Percentiles rank a stretch among this genome's conserved stretches.
Evolutionary conservation across 2,329 filamentous ascomycete species (phyloP).

Genomic region (Monilinia fructicola): DNA sequence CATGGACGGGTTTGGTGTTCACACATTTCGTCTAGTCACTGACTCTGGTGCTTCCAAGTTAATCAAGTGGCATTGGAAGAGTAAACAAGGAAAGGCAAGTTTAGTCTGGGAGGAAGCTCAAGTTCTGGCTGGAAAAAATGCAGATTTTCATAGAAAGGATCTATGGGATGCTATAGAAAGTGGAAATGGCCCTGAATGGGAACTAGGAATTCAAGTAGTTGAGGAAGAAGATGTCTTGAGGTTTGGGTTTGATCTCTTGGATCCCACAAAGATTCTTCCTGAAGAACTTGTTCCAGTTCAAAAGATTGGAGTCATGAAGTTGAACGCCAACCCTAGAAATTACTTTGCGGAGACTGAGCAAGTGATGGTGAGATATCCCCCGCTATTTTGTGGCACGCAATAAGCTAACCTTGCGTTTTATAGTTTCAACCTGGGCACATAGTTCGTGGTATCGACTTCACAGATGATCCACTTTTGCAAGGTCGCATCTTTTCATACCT

Average conservation of each 20-base stretch:
- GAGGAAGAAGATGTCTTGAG: slow-evolving; percentile 52
- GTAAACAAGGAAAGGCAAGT: slow-evolving; percentile 53
- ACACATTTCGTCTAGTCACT: slow-evolving; percentile 57
- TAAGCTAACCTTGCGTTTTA: background rate
- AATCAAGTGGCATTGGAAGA: slow-evolving; percentile 53
- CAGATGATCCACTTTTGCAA: slow-evolving; percentile 67
- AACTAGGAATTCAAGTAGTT: slow-evolving; percentile 54
- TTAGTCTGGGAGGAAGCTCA: slow-evolving; percentile 51
- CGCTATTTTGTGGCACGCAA: background rate
- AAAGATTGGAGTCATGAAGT: slow-evolving; percentile 48
- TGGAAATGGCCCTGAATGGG: slow-evolving; percentile 54
- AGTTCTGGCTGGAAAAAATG: slow-evolving; percentile 44
- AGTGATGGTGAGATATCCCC: slow-evolving; percentile 42
- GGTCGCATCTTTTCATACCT: slow-evolving; percentile 68
- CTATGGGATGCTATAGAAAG: slow-evolving; percentile 52
- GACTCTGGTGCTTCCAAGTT: slow-evolving; percentile 54
- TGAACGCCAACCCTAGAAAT: slow-evolving; percentile 49
- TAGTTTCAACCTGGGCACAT: slow-evolving; percentile 54
- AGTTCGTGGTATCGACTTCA: slow-evolving; percentile 64
- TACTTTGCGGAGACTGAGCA: slow-evolving; percentile 68
- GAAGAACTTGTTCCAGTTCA: slow-evolving; percentile 49
- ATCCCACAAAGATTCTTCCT: slow-evolving; percentile 55
- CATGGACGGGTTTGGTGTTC: slow-evolving; percentile 56
- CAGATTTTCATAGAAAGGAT: slow-evolving; percentile 53
- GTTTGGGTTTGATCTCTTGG: slow-evolving; percentile 53